Base-by-base conservation (phyloP, 179 eudicot species). In the Carnegiea gigantea region DNA sequence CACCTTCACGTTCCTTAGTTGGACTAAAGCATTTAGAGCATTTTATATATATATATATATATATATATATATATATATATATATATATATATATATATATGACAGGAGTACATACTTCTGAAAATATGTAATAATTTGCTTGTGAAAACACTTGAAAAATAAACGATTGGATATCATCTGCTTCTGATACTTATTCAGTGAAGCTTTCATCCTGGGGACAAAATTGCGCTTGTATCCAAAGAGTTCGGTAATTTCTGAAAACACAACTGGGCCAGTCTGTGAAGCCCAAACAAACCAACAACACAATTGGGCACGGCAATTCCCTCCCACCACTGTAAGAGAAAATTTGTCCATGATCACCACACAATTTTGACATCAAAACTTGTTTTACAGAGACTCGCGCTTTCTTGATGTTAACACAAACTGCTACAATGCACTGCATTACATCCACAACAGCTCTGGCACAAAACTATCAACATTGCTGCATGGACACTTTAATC, bases 391-490 rank as follows among this genome's bases (percentile, higher is more conserved):
- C n/a, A 79, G 43, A n/a, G 33, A 71, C n/a, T 54, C 23, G n/a
- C 62, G 15, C 21, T 51, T 24, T 70, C 36, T 24, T 65, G 36
- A 65, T 65, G 71, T 28, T 3, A 65, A 65, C 26, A 26, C 44
- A n/a, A 65, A 26, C 53, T 48, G 24, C 12, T 60, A 65, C 71
- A 24, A 28, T 28, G 21, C 30, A 65, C 36, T 65, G 38, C 71
- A 24, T 0, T n/a, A 24, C 71, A 65, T 65, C 15, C 44, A 40
- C 4, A 4, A 24, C 33, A 26, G 3, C 70, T 8, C 5, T 38
- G 43, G 13, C 36, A 23, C 33, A 65, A 81, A 53, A 24, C 64
- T 75, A 78, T 23, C 82, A 75, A 70, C 82, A 73, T 4, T 17
- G 60, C 18, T 24, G 33, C 80, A 77, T 43, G 59, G 64, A 36